phyloP scores from a whole-genome alignment of 306 rosid species.

The Trifolium dubium region DNA sequence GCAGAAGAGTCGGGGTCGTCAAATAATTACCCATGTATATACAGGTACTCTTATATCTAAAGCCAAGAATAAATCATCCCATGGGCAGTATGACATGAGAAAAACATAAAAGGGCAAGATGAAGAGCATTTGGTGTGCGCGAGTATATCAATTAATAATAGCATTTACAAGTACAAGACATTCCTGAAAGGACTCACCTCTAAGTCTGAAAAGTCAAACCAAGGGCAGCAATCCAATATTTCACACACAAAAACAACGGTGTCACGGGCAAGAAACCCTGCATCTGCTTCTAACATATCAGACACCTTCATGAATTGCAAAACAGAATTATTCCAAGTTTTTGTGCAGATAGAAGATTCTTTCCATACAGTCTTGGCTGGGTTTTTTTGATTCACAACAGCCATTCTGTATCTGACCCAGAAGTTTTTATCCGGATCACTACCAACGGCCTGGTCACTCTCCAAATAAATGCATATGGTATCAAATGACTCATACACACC shows the following conservation, averaged over 20 bases:
- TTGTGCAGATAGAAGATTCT: conserved; percentile 98
- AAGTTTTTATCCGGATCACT: conserved; percentile 96
- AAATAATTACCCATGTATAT: neutral
- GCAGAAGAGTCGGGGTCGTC: conserved; percentile 33
- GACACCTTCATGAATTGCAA: conserved; percentile 99
- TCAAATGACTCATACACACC: conserved; percentile 99
- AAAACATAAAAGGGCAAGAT: conserved; percentile 22
- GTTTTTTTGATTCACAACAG: conserved; percentile 94
- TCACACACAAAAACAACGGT: conserved; percentile 97
- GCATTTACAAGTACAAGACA: conserved; percentile 29
- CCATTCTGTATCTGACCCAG: conserved; percentile 98
- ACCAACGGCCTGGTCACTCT: conserved; percentile 97
- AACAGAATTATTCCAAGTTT: conserved; percentile 99
- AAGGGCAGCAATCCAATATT: conserved; percentile 98
- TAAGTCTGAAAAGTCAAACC: conserved; percentile 99
- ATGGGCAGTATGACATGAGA: neutral
- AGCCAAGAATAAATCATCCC: conserved; percentile 33
- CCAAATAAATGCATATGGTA: conserved; percentile 96
- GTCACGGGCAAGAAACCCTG: conserved; percentile 95
- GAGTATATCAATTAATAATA: conserved; percentile 32
- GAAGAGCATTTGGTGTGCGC: conserved; percentile 16
- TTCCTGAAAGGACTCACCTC: conserved; percentile 69
- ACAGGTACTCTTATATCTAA: conserved; percentile 22
- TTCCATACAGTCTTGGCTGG: conserved; percentile 96
- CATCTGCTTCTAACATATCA: conserved; percentile 95